phyloP scores from a whole-genome alignment of 2,329 filamentous ascomycete genomes.

The Colletotrichum tamarilloi region DNA sequence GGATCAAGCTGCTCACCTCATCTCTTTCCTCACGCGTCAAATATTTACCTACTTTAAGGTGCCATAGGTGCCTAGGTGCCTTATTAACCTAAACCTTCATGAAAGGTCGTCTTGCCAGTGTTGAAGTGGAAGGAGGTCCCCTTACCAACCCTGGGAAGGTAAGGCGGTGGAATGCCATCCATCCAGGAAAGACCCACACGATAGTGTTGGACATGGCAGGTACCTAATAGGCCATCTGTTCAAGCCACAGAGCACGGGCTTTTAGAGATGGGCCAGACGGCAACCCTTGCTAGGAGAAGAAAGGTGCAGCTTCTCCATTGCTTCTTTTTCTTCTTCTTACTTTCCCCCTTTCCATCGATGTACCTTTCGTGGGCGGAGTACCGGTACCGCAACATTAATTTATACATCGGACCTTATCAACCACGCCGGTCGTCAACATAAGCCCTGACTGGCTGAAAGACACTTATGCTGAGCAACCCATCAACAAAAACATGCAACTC shows the following conservation, averaged over 20 bases:
- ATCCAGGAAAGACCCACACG: conserved; percentile 18
- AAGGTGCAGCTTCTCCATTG: conserved; percentile 20
- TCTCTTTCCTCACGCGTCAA: background rate
- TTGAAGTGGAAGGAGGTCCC: background rate
- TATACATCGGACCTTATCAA: background rate
- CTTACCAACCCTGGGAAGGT: conserved; percentile 15
- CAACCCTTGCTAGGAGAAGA: conserved; percentile 24
- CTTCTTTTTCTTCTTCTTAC: conserved; percentile 6
- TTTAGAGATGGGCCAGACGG: background rate
- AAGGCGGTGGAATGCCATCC: conserved; percentile 10
- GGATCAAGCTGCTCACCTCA: background rate
- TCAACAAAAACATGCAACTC: conserved; percentile 16
- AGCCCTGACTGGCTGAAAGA: background rate
- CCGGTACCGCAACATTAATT: background rate
- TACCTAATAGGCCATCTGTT: conserved; percentile 3
- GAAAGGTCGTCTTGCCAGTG: conserved; percentile 17
- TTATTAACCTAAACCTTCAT: no score
- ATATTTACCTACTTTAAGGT: background rate
- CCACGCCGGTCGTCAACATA: background rate
- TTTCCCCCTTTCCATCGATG: background rate
- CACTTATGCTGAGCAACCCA: background rate
- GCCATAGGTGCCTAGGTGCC: no score
- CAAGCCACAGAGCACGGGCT: conserved; percentile 32
- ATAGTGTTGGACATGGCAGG: conserved; percentile 34
- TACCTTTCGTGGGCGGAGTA: background rate